Conservation (phyloP, 148 eudicot genomes). For the Salicornia ramosissima region DNA sequence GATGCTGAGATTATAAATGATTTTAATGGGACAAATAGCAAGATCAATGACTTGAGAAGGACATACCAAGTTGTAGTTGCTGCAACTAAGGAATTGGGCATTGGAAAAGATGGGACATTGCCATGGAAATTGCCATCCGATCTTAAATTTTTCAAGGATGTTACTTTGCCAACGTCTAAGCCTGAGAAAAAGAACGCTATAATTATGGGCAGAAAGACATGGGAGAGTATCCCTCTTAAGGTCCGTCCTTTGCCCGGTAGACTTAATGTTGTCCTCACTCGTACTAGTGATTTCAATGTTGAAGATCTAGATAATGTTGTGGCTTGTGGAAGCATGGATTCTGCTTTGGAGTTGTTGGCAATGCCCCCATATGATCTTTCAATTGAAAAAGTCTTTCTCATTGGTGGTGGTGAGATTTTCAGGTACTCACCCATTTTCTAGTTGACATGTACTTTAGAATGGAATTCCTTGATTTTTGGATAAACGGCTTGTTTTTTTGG, state of each 20-base stretch:
- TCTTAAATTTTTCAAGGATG: constrained; percentile 72
- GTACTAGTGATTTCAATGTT: constrained; percentile 42
- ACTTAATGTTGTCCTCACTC: constrained; percentile 78
- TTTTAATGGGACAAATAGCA: constrained; percentile 27
- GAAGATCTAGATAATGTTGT: constrained; percentile 62
- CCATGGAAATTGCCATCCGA: constrained; percentile 94
- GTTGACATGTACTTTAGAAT: not conserved
- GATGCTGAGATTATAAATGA: constrained; percentile 32
- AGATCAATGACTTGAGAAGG: constrained; percentile 29
- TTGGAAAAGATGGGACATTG: constrained; percentile 85
- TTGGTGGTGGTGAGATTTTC: constrained; percentile 85
- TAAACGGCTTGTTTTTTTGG: constrained; percentile 19
- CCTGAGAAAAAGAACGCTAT: constrained; percentile 80
- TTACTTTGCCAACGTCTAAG: constrained; percentile 59
- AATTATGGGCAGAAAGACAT: constrained; percentile 96
- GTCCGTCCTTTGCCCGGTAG: constrained; percentile 77
- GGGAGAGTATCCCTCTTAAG: constrained; percentile 82
- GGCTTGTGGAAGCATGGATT: constrained; percentile 54
- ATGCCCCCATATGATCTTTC: constrained; percentile 50
- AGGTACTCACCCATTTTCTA: constrained; percentile 35
- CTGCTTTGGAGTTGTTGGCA: constrained; percentile 58
- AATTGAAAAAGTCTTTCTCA: constrained; percentile 74
- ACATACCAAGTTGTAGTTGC: constrained; percentile 92
- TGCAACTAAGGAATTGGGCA: constrained; percentile 83
- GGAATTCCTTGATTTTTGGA: not conserved